phyloP scores from a whole-genome alignment of 371 early-diverging fungal genomes.

The Apophysomyces ossiformis region DNA sequence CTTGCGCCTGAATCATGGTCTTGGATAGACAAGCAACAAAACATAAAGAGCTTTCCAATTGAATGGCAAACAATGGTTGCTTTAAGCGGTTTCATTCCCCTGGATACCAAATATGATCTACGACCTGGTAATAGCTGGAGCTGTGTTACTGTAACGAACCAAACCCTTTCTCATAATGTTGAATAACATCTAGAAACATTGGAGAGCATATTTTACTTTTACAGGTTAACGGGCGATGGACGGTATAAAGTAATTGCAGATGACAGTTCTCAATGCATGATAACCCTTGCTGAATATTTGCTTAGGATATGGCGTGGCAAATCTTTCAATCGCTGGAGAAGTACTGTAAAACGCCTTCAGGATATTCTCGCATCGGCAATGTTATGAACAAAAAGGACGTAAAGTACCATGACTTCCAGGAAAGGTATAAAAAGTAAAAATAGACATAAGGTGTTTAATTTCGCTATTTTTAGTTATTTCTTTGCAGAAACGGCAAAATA shows the following conservation, averaged over 20 bases:
- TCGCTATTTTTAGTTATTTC: conserved; percentile 65
- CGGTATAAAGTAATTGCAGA: conserved; percentile 53
- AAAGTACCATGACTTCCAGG: conserved; percentile 39
- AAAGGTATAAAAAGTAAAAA: conserved; percentile 35
- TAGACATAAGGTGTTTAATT: neutral
- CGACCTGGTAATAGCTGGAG: conserved; percentile 20
- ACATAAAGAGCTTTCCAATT: conserved; percentile 27
- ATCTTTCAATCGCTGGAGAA: conserved; percentile 71
- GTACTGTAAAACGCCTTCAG: conserved; percentile 60
- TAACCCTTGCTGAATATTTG: neutral
- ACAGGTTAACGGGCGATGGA: conserved; percentile 73
- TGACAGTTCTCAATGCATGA: neutral
- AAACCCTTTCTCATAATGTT: neutral
- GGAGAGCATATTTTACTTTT: conserved; percentile 78
- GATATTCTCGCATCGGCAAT: conserved; percentile 67
- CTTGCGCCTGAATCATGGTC: conserved; percentile 48
- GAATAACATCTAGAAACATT: conserved; percentile 42
- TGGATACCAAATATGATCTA: conserved; percentile 24
- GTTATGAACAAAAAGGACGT: conserved; percentile 42
- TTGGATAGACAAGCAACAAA: conserved; percentile 42
- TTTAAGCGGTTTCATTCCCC: conserved; percentile 20
- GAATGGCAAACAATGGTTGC: neutral
- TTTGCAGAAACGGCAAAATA: conserved; percentile 94
- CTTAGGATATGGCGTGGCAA: conserved; percentile 68
- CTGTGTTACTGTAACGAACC: neutral